Evolutionary conservation across 139 green algal species (phyloP).

Genomic region (Chloropicon primus): DNA sequence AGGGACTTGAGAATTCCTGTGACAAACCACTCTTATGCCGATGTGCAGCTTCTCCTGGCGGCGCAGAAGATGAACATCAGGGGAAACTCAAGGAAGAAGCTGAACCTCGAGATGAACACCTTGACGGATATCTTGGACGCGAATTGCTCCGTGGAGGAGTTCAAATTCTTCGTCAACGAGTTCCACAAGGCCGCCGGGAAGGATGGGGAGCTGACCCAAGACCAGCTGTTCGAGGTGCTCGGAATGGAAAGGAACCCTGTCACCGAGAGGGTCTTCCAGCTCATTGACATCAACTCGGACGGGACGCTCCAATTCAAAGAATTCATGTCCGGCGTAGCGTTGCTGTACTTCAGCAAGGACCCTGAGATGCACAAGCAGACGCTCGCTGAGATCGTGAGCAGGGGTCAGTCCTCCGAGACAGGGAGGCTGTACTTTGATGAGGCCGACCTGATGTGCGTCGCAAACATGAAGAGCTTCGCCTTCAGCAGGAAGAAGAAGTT

Average conservation of each 20-base stretch:
- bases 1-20: neutral
- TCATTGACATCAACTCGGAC: neutral
- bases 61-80: neutral
- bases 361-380: neutral
- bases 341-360: neutral
- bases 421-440: neutral
- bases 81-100: neutral
- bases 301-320: neutral
- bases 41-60: neutral
- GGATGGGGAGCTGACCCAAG: neutral
- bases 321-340: neutral
- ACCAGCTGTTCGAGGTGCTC: neutral
- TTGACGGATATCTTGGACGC: neutral
- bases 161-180: neutral
- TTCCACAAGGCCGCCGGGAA: neutral
- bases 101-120: neutral
- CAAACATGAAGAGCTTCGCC: neutral
- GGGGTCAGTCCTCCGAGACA: neutral
- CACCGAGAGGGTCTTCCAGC: neutral
- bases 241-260: neutral
- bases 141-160: neutral
- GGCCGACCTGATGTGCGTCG: no score
- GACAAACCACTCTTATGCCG: neutral
- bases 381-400: neutral
- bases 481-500: neutral